Percentiles rank a stretch among this genome's conserved stretches.
Conservation (phyloP, 2,329 filamentous ascomycete species). For the Thelonectria blattea region DNA sequence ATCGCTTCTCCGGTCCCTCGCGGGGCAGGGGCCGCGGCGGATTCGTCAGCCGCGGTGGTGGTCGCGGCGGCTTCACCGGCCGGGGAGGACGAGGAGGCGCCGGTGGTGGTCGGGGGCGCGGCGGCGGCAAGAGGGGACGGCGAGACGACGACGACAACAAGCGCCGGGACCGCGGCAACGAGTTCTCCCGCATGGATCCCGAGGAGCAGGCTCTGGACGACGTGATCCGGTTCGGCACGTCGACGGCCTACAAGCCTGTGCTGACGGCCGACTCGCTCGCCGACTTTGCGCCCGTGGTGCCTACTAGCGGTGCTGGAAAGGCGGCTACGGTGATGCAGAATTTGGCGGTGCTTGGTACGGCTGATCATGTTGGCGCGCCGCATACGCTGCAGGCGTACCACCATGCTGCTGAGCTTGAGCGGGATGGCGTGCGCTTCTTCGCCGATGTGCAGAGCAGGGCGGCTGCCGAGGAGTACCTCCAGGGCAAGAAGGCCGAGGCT, state of each 20-base stretch:
- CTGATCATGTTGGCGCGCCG: conserved; percentile 43
- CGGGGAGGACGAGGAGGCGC: conserved; percentile 11
- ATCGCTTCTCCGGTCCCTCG: background rate
- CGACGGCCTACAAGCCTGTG: conserved; percentile 41
- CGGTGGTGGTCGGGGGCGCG: conserved; percentile 18
- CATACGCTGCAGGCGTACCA: conserved; percentile 39
- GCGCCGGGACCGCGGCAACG: conserved; percentile 35
- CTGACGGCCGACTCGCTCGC: conserved; percentile 42
- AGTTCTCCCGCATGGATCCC: conserved; percentile 39
- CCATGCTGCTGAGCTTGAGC: conserved; percentile 42
- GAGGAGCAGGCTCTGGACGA: conserved; percentile 45
- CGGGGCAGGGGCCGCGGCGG: background rate
- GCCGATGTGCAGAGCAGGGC: conserved; percentile 36
- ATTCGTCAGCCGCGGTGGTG: too few species aligned
- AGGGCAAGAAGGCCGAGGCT: conserved; percentile 34
- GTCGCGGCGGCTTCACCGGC: conserved; percentile 7
- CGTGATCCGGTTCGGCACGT: conserved; percentile 44
- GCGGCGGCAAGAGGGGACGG: conserved; percentile 24
- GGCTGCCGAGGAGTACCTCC: conserved; percentile 41
- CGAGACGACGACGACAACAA: conserved; percentile 35
- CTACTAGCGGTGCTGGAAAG: conserved; percentile 38
- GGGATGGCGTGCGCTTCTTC: conserved; percentile 37
- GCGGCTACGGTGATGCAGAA: conserved; percentile 45
- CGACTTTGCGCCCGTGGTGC: conserved; percentile 40
- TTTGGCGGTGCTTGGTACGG: conserved; percentile 45